A percentile compares a stretch with the other conserved stretches of the same genome.
Evolutionary conservation across 371 early-diverging fungal species (phyloP).

Genomic region (Rozella allomycis): DNA sequence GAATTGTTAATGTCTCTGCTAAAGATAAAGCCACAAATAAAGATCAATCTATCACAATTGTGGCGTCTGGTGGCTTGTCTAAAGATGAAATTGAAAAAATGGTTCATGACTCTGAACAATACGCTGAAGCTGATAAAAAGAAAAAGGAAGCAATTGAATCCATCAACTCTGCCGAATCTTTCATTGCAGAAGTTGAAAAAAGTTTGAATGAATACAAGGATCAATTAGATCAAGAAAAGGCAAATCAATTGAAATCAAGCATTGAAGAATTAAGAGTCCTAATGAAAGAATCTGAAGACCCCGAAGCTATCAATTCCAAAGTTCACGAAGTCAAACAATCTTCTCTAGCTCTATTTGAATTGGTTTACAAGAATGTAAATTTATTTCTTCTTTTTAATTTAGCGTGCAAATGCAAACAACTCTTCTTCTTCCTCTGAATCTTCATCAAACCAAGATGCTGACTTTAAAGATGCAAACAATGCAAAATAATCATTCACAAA

Average conservation of each 20-base stretch:
- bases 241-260: constrained; percentile 4
- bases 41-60: constrained; percentile 87
- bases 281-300: constrained; percentile 19
- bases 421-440: no score
- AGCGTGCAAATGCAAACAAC: no score
- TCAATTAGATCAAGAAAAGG: constrained; percentile 59
- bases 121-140: constrained; percentile 72
- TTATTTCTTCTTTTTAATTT: no score
- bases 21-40: constrained; percentile 89
- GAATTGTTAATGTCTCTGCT: constrained; percentile 94
- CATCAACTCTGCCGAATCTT: constrained; percentile 72
- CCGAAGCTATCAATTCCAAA: constrained; percentile 54
- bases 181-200: constrained; percentile 78
- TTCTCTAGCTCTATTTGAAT: constrained; percentile 79
- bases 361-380: constrained; percentile 85
- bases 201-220: constrained; percentile 81
- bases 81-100: constrained; percentile 89
- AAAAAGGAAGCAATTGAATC: constrained; percentile 83
- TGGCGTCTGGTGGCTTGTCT: constrained; percentile 87
- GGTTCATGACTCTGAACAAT: constrained; percentile 75
- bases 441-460: no score
- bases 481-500: no score
- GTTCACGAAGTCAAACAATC: constrained; percentile 61
- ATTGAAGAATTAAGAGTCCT: background rate
- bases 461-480: no score